Evolutionary conservation across 2,329 filamentous ascomycete genomes (phyloP), one percentile per base, ranked within the genome.

Genomic region (Scytalidium lignicola): DNA sequence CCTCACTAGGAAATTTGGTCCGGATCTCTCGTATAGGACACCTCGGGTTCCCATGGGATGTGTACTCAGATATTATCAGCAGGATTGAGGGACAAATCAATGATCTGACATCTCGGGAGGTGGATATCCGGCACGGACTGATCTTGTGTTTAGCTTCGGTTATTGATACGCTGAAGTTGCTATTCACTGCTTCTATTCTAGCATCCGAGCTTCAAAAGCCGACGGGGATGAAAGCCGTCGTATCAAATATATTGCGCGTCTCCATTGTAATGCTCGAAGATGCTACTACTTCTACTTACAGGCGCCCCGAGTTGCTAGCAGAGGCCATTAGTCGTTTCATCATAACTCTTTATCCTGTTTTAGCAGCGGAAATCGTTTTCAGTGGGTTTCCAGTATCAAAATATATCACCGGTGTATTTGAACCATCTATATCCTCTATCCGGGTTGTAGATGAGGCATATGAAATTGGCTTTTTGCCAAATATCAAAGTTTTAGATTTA

Each of bases 121-220:
- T 84, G 2, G 85, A 88, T 59, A 83, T 87, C 59, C 73, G 82
- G 1, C 86, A 90, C 59, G 86, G 86, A 0, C 66, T 88, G 3
- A 60, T 88, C 1, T 65, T 86, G 7, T 76, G 78, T 23, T 67
- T 86, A n/a, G 78, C 84, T 1, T 73, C 78, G 4, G 67, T 86
- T 0, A 59, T 84, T 3, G 43, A 40, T 9, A 40, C 13, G 5
- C 20, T 23, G 4, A n/a, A 44, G 10, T 17, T 20, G 17, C 17
- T 44, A 12, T 44, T 28, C 21, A 18, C 5, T 28, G 9, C 17
- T 26, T 17, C 26, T 18, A 18, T 10, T 28, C 4, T 26, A n/a
- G 20, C n/a, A 44, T 12, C 32, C 19, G 37, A 39, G 15, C 23
- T 20, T 12, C 28, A 9, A 8, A 28, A 40, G 18, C 7, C 37